Percentiles rank a stretch among this genome's conserved stretches.
Evolutionary conservation across 163 green algal species (phyloP).

Genomic region (Trebouxia gelatinosa): DNA sequence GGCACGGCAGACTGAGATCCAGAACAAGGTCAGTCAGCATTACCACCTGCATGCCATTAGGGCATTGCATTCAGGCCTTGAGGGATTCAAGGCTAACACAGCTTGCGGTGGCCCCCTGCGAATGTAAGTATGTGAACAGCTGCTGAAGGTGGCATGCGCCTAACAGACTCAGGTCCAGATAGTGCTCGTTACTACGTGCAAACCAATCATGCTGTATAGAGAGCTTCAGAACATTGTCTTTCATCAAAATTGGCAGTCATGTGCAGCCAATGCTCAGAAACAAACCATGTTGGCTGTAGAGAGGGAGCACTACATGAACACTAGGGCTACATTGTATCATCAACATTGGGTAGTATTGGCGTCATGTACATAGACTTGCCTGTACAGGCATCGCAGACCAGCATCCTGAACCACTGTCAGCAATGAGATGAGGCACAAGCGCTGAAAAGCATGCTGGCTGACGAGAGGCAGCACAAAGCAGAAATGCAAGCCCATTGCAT

Average conservation of each 20-base stretch:
- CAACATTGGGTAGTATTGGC: too few species aligned
- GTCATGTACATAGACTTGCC: neutral
- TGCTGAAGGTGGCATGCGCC: too few species aligned
- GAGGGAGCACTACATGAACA: neutral
- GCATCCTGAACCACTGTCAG: neutral
- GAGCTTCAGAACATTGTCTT: too few species aligned
- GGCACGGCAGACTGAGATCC: constrained; percentile 6
- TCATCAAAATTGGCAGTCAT: neutral
- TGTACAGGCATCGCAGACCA: neutral
- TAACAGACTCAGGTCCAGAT: too few species aligned
- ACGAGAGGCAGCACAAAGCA: neutral
- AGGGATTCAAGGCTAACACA: too few species aligned
- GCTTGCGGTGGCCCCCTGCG: too few species aligned
- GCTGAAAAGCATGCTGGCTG: neutral
- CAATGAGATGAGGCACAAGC: neutral
- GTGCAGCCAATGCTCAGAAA: neutral
- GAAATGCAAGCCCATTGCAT: neutral
- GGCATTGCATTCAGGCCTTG: too few species aligned
- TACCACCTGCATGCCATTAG: too few species aligned
- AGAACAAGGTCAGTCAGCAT: constrained; percentile 35
- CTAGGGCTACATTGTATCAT: too few species aligned
- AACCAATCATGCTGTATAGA: too few species aligned
- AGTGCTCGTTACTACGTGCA: too few species aligned
- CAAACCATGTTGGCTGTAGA: neutral
- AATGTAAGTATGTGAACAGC: too few species aligned